Conservation (phyloP, 2,329 filamentous ascomycete genomes). For the Colletotrichum paranaense region DNA sequence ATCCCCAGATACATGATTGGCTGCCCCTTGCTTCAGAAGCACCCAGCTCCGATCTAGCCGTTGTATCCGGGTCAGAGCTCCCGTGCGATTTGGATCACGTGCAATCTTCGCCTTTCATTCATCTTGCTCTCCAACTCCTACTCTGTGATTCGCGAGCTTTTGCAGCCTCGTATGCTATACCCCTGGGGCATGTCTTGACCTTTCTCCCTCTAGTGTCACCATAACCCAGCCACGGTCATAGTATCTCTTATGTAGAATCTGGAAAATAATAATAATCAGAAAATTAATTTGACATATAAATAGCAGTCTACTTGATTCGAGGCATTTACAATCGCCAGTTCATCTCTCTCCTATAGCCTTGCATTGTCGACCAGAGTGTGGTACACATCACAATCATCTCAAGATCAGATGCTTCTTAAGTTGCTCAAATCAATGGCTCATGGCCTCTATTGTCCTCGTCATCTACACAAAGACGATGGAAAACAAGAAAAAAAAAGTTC, state of each 20-base stretch:
- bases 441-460: conserved; percentile 34
- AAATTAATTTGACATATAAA: rapidly evolving
- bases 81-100: background rate
- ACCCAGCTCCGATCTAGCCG: background rate
- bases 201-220: too few relatives aligned
- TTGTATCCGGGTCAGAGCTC: background rate
- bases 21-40: background rate
- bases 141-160: too few relatives aligned
- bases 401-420: rapidly evolving
- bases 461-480: conserved; percentile 29
- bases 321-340: too few relatives aligned
- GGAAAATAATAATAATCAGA: too few relatives aligned
- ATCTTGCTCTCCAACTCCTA: background rate
- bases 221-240: too few relatives aligned
- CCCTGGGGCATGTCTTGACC: too few relatives aligned
- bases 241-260: too few relatives aligned
- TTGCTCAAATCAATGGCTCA: conserved; percentile 18
- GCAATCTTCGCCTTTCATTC: background rate
- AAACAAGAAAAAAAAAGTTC: conserved; percentile 1
- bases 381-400: too few relatives aligned
- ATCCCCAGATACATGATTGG: background rate
- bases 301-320: background rate
- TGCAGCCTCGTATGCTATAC: too few relatives aligned
- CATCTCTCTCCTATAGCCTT: too few relatives aligned
- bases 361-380: too few relatives aligned